Percentiles rank a stretch among this genome's conserved stretches.
Evolutionary conservation across 441 rosid species (phyloP).

Genomic region (Populus hybrid): DNA sequence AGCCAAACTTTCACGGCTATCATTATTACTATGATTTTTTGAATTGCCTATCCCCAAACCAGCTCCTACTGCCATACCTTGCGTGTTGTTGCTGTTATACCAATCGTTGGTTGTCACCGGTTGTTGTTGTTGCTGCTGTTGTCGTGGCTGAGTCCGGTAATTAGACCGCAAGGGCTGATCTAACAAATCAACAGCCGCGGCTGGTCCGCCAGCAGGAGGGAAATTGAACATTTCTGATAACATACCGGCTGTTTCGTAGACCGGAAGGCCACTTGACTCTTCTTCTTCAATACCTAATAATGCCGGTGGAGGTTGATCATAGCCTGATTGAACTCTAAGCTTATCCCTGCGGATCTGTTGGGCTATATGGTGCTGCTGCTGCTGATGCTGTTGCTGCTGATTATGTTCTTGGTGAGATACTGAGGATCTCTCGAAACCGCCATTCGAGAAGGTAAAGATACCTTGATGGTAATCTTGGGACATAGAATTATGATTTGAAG

Average conservation of each 20-base stretch:
- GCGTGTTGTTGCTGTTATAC: conserved; percentile 30
- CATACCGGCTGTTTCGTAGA: conserved; percentile 79
- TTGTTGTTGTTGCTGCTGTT: conserved; percentile 1
- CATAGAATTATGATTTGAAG: conserved; percentile 49
- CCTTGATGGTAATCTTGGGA: conserved; percentile 71
- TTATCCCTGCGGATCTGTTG: conserved; percentile 68
- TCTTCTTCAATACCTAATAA: conserved; percentile 52
- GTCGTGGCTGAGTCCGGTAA: conserved; percentile 31
- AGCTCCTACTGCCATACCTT: conserved; percentile 23
- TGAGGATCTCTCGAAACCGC: conserved; percentile 58
- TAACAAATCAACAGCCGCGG: conserved; percentile 40
- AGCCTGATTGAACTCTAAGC: conserved; percentile 41
- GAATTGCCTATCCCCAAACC: conserved; percentile 34
- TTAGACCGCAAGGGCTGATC: conserved; percentile 48
- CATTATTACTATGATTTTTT: conserved; percentile 36
- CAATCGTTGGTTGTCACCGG: conserved; percentile 31
- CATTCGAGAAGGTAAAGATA: conserved; percentile 72
- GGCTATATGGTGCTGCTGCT: conserved; percentile 47
- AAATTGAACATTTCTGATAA: conserved; percentile 92
- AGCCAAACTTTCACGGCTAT: conserved; percentile 32
- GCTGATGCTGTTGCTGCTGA: conserved; percentile 32
- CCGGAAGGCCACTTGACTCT: conserved; percentile 54
- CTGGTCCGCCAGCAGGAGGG: conserved; percentile 43
- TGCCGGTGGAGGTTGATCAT: conserved; percentile 36
- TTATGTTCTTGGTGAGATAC: conserved; percentile 23